A percentile compares a stretch with the other conserved stretches of the same genome.
These are phyloP conservation scores for Lolium perenne DNA, from an alignment of 176 grass and related monocot genomes.

Conservation along the genomic window DNA sequence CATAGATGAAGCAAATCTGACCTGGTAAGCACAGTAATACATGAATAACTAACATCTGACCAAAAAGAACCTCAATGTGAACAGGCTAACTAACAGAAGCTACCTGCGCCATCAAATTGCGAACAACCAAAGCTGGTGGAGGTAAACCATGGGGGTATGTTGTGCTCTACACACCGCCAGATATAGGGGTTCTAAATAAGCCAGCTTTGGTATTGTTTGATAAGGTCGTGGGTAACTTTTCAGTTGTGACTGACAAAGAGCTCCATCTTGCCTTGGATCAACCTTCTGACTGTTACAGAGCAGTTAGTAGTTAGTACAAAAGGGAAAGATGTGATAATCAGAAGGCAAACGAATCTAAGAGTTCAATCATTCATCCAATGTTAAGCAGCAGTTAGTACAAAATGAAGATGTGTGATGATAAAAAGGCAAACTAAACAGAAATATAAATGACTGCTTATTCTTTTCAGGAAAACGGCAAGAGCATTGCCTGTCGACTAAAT, in stretches of 20 bases:
- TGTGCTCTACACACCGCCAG: conserved; percentile 93
- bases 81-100: neutral
- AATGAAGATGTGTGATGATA: too few species aligned
- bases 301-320: neutral
- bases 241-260: neutral
- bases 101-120: conserved; percentile 97
- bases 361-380: too few species aligned
- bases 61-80: neutral
- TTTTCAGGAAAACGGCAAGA: too few species aligned
- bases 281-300: conserved; percentile 12
- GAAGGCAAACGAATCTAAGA: too few species aligned
- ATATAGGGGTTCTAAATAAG: conserved; percentile 39
- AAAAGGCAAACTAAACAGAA: too few species aligned
- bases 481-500: too few species aligned
- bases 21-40: conserved; percentile 49
- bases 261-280: conserved; percentile 49
- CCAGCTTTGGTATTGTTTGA: neutral
- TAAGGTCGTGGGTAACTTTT: conserved; percentile 18
- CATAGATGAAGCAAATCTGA: conserved; percentile 80
- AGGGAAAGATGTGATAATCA: too few species aligned
- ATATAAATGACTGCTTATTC: too few species aligned
- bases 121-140: conserved; percentile 82
- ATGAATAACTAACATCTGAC: neutral
- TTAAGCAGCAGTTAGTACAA: neutral
- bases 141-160: conserved; percentile 88